A percentile compares a stretch with the other conserved stretches of the same genome.
Evolutionary conservation across 2,329 filamentous ascomycete species (phyloP).

Genomic region (Zymoseptoria ardabiliae): DNA sequence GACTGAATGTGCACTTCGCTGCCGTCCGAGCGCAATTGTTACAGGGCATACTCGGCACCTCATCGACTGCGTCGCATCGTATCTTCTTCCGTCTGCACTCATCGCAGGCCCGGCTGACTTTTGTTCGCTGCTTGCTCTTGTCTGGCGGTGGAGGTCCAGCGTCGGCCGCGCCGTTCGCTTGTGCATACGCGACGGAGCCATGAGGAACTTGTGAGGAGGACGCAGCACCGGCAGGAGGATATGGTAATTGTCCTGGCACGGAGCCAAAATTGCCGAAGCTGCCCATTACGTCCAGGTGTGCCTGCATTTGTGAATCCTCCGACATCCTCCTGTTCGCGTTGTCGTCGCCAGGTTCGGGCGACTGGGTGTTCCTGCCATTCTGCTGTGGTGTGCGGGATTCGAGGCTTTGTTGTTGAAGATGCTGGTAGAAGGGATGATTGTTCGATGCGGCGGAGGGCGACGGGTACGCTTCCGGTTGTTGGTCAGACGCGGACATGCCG

Average conservation of each 20-base stretch:
- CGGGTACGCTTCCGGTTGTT: background rate
- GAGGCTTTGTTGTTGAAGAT: conserved; percentile 2
- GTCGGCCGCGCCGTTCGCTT: conserved; percentile 15
- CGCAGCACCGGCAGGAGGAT: conserved; percentile 2
- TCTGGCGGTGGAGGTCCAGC: conserved; percentile 6
- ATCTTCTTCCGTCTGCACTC: conserved; percentile 85
- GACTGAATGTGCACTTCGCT: conserved; percentile 76
- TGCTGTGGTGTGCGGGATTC: background rate
- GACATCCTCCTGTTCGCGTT: conserved; percentile 1
- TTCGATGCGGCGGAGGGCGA: background rate
- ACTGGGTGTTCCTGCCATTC: background rate
- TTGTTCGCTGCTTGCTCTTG: conserved; percentile 47
- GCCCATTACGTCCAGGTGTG: conserved; percentile 8
- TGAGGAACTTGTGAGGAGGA: conserved; percentile 9
- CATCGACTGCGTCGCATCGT: conserved; percentile 74
- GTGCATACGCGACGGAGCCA: conserved; percentile 17
- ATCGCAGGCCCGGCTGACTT: conserved; percentile 82
- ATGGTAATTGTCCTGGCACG: conserved; percentile 5
- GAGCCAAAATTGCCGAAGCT: conserved; percentile 14
- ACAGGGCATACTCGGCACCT: conserved; percentile 66
- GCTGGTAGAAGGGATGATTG: conserved; percentile 9
- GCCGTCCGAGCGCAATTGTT: conserved; percentile 72
- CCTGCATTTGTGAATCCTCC: conserved; percentile 10
- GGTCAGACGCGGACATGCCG: background rate
- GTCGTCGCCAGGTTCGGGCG: background rate